Evolutionary conservation across 768 basidiomycete genomes (phyloP).

Genomic region (Postia placenta): DNA sequence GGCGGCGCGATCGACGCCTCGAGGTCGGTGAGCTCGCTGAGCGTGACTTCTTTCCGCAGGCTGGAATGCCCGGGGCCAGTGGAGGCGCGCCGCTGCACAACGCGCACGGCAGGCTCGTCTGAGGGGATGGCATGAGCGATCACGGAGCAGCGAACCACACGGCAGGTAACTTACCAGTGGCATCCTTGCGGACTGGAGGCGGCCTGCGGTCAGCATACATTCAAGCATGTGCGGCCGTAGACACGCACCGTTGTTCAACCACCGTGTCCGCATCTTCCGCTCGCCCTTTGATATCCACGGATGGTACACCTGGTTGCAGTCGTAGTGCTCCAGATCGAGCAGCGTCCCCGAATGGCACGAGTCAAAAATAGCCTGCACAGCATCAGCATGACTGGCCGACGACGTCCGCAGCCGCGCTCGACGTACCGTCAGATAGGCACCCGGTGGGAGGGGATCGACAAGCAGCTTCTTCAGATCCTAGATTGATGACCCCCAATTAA

Average conservation of each 20-base stretch:
- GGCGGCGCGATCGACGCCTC: background rate
- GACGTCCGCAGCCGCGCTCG: background rate
- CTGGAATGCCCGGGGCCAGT: background rate
- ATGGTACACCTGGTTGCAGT: conserved; percentile 8
- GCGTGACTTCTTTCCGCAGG: too few relatives aligned
- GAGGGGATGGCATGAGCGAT: background rate
- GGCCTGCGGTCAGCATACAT: background rate
- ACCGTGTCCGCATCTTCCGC: background rate
- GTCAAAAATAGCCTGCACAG: conserved; percentile 18
- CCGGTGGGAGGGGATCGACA: conserved; percentile 13
- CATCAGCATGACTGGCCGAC: background rate
- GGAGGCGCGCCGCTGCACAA: background rate
- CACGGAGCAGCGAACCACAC: background rate
- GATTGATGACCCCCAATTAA: background rate
- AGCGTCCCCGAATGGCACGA: conserved; percentile 21
- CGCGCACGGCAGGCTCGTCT: background rate
- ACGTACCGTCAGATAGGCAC: conserved; percentile 13
- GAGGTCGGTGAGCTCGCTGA: background rate
- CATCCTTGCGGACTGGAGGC: background rate
- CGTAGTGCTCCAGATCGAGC: conserved; percentile 17
- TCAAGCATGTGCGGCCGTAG: background rate
- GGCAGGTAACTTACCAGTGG: background rate
- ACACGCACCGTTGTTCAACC: background rate
- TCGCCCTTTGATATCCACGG: conserved; percentile 4
- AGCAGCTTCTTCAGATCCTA: conserved; percentile 16